These are phyloP conservation scores for Cardamine chenopodiifolia DNA, from an alignment of 345 rosid genomes.

Conservation along the genomic window DNA sequence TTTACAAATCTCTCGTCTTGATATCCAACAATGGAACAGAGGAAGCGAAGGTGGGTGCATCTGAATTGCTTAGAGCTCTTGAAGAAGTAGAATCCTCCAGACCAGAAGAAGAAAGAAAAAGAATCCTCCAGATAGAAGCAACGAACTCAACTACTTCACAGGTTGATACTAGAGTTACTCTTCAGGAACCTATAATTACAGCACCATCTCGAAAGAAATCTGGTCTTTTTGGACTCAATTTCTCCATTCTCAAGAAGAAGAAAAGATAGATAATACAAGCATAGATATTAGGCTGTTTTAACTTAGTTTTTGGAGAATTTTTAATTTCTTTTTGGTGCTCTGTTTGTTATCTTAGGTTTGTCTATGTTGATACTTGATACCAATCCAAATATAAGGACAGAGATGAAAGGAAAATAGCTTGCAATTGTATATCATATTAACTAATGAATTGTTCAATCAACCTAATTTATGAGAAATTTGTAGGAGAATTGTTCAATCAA, in stretches of 20 bases:
- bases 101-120: conserved; percentile 36
- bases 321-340: no score
- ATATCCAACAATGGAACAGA: conserved; percentile 68
- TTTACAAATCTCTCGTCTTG: conserved; percentile 56
- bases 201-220: conserved; percentile 47
- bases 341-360: conserved; percentile 24
- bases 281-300: conserved; percentile 9
- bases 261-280: conserved; percentile 28
- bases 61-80: conserved; percentile 71
- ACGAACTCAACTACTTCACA: not conserved
- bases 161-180: conserved; percentile 23
- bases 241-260: conserved; percentile 48
- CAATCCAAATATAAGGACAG: not conserved
- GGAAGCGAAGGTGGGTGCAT: conserved; percentile 57
- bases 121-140: conserved; percentile 22
- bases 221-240: conserved; percentile 43
- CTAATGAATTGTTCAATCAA: no score
- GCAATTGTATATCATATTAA: conserved; percentile 2
- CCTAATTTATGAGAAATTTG: no score
- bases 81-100: conserved; percentile 40
- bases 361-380: conserved; percentile 28
- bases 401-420: not conserved
- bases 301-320: conserved; percentile 1
- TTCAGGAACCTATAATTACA: not conserved
- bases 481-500: no score